phyloP scores from a whole-genome alignment of 78 protist genomes.

The Pigoraptor vietnamica region DNA sequence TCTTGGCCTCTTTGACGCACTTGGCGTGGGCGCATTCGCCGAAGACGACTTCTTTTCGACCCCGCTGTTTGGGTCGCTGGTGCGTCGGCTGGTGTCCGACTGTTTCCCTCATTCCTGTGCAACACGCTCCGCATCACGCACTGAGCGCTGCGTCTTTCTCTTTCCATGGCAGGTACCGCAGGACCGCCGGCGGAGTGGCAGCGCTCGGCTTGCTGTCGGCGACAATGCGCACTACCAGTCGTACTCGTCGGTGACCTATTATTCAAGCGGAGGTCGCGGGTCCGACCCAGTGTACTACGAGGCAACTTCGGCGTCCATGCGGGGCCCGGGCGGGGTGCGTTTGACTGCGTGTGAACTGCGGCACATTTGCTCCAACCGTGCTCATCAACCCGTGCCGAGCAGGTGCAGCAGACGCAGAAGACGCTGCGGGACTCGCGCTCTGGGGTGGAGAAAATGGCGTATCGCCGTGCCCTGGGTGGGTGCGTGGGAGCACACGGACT shows the following conservation, averaged over 20 bases:
- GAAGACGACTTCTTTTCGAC: too few relatives aligned
- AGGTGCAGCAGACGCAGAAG: not conserved
- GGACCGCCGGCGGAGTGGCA: not conserved
- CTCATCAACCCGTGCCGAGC: not conserved
- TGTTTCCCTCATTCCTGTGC: too few relatives aligned
- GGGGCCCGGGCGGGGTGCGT: not conserved
- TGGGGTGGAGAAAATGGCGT: not conserved
- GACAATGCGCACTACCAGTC: not conserved
- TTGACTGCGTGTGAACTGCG: too few relatives aligned
- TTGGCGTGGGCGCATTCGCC: too few relatives aligned
- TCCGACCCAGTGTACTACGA: not conserved
- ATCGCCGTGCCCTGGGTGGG: not conserved
- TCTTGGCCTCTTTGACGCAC: too few relatives aligned
- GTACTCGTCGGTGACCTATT: not conserved
- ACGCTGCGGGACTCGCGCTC: not conserved
- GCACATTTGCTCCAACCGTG: not conserved
- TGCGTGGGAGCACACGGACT: not conserved
- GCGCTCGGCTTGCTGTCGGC: not conserved
- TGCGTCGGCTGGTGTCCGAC: too few relatives aligned
- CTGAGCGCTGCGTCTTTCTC: too few relatives aligned
- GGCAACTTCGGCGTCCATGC: not conserved
- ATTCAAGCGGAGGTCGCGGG: not conserved
- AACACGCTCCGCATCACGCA: too few relatives aligned
- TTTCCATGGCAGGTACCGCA: too few relatives aligned
- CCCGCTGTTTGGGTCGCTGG: too few relatives aligned